A percentile compares a stretch with the other conserved stretches of the same genome.
Evolutionary conservation across 2,329 filamentous ascomycete species (phyloP).

Genomic region (Zasmidium citrigriseum): DNA sequence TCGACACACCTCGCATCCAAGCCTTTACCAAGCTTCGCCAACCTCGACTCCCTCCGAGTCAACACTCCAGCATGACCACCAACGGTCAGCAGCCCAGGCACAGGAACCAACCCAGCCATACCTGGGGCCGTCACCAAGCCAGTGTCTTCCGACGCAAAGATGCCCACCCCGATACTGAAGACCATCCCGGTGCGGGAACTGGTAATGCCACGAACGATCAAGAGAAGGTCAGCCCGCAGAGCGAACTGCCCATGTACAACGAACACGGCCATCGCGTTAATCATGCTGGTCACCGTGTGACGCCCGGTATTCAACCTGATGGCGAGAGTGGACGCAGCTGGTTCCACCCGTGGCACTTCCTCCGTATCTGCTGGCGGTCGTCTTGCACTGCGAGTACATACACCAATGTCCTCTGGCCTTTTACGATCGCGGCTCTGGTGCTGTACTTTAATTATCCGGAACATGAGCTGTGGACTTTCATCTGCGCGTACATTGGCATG

Average conservation of each 20-base stretch:
- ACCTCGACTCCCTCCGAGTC: background rate
- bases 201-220: conserved; percentile 13
- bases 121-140: conserved; percentile 5
- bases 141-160: conserved; percentile 24
- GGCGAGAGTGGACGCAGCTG: conserved; percentile 51
- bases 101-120: background rate
- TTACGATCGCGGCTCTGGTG: conserved; percentile 50
- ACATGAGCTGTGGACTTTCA: conserved; percentile 47
- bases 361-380: conserved; percentile 46
- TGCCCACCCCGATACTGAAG: conserved; percentile 18
- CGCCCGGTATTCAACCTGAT: conserved; percentile 44
- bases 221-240: conserved; percentile 12
- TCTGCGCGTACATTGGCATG: conserved; percentile 52
- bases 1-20: background rate
- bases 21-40: conserved; percentile 10
- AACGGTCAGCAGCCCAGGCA: background rate
- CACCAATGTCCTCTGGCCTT: conserved; percentile 53
- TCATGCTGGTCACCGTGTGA: conserved; percentile 47
- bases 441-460: conserved; percentile 43
- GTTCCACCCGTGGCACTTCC: conserved; percentile 46
- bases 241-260: conserved; percentile 25
- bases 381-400: conserved; percentile 48
- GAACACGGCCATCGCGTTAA: conserved; percentile 38
- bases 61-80: conserved; percentile 8
- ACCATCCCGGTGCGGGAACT: conserved; percentile 10